Base-by-base conservation (phyloP, 116 monocot genomes). In the Posidonia oceanica region DNA sequence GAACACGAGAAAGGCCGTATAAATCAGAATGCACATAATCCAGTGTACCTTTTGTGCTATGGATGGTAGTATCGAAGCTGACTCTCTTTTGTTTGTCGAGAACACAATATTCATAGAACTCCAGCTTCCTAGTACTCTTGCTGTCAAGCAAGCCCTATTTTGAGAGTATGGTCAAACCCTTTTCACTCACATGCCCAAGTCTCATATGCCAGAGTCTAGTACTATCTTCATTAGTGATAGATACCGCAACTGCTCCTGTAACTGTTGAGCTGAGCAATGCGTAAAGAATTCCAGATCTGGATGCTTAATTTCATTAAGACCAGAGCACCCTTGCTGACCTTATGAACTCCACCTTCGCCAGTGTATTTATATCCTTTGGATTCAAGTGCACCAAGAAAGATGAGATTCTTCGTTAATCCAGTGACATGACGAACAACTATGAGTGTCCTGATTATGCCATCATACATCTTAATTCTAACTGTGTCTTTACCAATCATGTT, bases 121-220 rank as follows among this genome's bases (percentile, higher is more conserved):
- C 29, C 29, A 29, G 1, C 29, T 29, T 29, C 29, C 29, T 29
- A 29, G 29, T 29, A 29, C 1, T 29, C 29, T 29, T 29, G 29
- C 1, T 1, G 29, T 29, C 29, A 29, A 29, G 29, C 29, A 29
- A 29, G 29, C 29, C 29, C 29, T 29, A 29, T n/a, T n/a, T n/a
- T n/a, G n/a, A n/a, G n/a, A n/a, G n/a, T 29, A 29, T 29, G 29
- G 29, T 29, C 1, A 29, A 29, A 29, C 38, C 52, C 36, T 36
- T 71, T 36, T 44, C 73, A 52, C 62, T 48, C 15, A 67, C 68
- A 64, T 55, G 51, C 55, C 7, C 29, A 1, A 69, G 61, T 41
- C 73, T 8, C 44, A 36, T 72, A 73, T 77, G 68, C 63, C 73
- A 78, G 29, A 29, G 29, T 29, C 29, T 29, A 29, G 29, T 29